Evolutionary conservation across 768 basidiomycete genomes (phyloP), one percentile per base, ranked within the genome.

Genomic region (Tephrocybe sp.): DNA sequence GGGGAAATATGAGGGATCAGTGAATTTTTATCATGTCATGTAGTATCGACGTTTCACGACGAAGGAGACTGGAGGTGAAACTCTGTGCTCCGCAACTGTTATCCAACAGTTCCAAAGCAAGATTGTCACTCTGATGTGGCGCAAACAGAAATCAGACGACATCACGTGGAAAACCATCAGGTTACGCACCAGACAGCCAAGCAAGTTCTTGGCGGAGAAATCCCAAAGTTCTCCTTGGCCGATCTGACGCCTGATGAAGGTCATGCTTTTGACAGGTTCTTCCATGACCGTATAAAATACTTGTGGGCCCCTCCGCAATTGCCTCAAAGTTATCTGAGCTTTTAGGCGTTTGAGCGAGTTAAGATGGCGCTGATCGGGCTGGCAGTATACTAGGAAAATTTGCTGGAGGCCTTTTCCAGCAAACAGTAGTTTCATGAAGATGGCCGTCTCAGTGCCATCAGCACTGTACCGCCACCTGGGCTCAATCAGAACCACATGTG

Each of bases 401-500:
- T 39, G 49, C 24, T 34, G 42, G 16, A 57, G 40, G 46, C 23
- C 12, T 31, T 29, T 40, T n/a, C 46, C 44, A 40, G 53, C 33
- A 16, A 43, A 21, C 24, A 57, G 29, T 18, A 57, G 31, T 16
- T 34, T 19, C n/a, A 45, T 30, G 47, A 57, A 57, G 21, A 47
- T 41, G 16, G 46, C 52, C 1, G 40, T 45, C 40, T 57, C 56
- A 15, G 56, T 57, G 40, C 52, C 53, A 24, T 55, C 53, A 7
- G 15, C 25, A 19, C 50, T 47, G 31, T 57, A 54, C 24, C 41
- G 40, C 57, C 57, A 57, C 44, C 50, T 39, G 3, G 57, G 47
- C 41, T 57, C 57, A 23, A 54, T 53, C n/a, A 55, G 43, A 15
- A 50, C 50, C n/a, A 54, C 21, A 36, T 54, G 49, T 4, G 53